Conservation (phyloP, 1,139 yeast genomes). For the Hyphopichia wangnamkhiaoensis region DNA sequence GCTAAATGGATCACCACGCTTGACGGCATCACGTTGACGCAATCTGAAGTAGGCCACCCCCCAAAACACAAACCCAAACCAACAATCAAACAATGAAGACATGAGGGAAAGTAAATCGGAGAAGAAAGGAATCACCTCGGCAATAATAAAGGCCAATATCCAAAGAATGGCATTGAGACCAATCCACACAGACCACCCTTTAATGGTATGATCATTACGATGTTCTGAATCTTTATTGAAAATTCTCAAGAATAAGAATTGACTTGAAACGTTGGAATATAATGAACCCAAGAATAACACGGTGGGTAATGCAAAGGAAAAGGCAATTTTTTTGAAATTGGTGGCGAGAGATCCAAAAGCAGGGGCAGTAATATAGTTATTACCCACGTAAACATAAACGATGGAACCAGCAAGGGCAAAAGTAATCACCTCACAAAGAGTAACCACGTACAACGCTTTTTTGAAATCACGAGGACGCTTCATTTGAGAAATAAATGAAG, state of each 20-base stretch:
- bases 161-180: constrained; percentile 45
- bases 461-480: constrained; percentile 56
- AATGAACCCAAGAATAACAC: constrained; percentile 56
- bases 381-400: constrained; percentile 59
- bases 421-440: constrained; percentile 48
- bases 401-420: constrained; percentile 58
- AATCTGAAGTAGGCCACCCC: constrained; percentile 58
- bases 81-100: constrained; percentile 66
- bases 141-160: constrained; percentile 57
- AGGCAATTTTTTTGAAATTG: constrained; percentile 52
- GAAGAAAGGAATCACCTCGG: constrained; percentile 66
- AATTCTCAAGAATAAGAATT: constrained; percentile 49
- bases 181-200: constrained; percentile 57
- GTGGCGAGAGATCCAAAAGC: constrained; percentile 56
- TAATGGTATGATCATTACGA: constrained; percentile 46
- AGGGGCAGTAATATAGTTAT: constrained; percentile 56
- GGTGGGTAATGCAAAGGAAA: constrained; percentile 64
- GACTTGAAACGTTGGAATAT: constrained; percentile 55
- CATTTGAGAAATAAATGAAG: constrained; percentile 64
- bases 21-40: constrained; percentile 27
- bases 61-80: constrained; percentile 69
- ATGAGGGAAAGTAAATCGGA: constrained; percentile 57
- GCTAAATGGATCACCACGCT: constrained; percentile 14
- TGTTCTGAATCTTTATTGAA: constrained; percentile 45
- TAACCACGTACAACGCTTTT: constrained; percentile 55